Percentiles rank a stretch among this genome's conserved stretches.
phyloP scores from a whole-genome alignment of 257 asterid species.

The Osmanthus fragrans region DNA sequence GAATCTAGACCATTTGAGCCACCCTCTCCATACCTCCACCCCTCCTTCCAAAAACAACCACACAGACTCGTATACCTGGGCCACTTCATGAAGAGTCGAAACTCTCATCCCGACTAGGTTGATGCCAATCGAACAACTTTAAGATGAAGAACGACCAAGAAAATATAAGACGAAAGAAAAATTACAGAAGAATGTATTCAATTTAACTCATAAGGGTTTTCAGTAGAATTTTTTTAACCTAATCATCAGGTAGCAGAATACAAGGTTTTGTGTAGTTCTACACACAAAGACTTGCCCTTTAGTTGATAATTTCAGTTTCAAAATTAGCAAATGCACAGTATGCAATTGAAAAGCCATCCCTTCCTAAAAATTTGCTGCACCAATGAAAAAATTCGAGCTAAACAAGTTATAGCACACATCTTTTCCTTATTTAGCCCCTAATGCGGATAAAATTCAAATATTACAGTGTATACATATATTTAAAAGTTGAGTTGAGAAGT shows the following conservation, averaged over 20 bases:
- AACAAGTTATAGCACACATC: slow-evolving; percentile 19
- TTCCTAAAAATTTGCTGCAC: too few species aligned
- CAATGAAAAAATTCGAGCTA: too few species aligned
- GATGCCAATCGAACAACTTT: too few species aligned
- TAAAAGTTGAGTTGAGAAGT: too few species aligned
- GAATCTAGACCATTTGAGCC: background rate
- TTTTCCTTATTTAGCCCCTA: slow-evolving; percentile 10
- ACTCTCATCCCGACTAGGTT: too few species aligned
- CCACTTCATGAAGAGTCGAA: too few species aligned
- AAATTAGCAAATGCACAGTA: slow-evolving; percentile 19
- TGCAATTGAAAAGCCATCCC: slow-evolving; percentile 18
- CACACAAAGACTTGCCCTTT: slow-evolving; percentile 1
- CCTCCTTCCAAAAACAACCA: slow-evolving; percentile 3
- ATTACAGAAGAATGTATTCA: background rate
- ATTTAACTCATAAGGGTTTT: background rate
- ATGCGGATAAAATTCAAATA: too few species aligned
- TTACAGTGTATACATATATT: too few species aligned
- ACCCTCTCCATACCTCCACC: background rate
- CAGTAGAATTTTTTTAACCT: background rate
- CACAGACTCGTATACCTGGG: background rate
- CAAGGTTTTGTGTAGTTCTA: background rate
- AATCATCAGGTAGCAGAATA: background rate
- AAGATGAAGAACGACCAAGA: background rate
- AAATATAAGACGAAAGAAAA: background rate
- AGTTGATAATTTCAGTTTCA: background rate